These are phyloP conservation scores for Trichosporon sp. DNA, from an alignment of 1,284 basidiomycete genomes.

Conservation along the genomic window DNA sequence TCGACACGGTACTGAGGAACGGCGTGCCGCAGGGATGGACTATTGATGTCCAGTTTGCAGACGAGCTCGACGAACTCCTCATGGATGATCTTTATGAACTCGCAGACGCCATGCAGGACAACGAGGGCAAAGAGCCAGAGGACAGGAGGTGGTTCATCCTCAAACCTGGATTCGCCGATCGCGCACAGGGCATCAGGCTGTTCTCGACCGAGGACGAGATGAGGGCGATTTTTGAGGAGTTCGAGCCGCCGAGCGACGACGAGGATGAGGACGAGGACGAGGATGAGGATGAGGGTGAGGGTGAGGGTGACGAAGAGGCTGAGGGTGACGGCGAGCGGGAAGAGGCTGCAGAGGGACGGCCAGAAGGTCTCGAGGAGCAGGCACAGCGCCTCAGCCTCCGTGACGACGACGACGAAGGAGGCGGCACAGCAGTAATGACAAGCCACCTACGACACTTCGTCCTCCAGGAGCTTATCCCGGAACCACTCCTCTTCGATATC, in stretches of 20 bases:
- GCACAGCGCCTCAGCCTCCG: conserved; percentile 46
- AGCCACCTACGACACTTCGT: conserved; percentile 95
- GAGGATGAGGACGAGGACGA: conserved; percentile 49
- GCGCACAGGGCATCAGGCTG: conserved; percentile 88
- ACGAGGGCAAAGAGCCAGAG: conserved; percentile 32
- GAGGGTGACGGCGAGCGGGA: conserved; percentile 10
- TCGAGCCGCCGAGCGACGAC: conserved; percentile 59
- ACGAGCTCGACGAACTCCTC: conserved; percentile 93
- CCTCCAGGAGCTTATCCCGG: conserved; percentile 83
- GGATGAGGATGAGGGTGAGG: conserved; percentile 41
- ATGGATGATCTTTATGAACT: conserved; percentile 91
- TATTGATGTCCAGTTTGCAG: conserved; percentile 82
- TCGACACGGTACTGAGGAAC: conserved; percentile 18
- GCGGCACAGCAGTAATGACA: conserved; percentile 61
- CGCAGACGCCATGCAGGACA: conserved; percentile 56
- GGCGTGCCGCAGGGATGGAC: conserved; percentile 77
- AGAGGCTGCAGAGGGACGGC: too few species aligned
- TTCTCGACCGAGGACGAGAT: conserved; percentile 75
- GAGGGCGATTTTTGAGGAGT: conserved; percentile 72
- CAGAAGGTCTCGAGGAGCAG: too few species aligned
- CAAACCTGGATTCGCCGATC: conserved; percentile 96
- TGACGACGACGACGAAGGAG: conserved; percentile 41
- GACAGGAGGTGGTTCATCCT: conserved; percentile 75
- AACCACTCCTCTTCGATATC: conserved; percentile 73
- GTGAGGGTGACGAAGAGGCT: conserved; percentile 31